Percentiles rank a stretch among this genome's conserved stretches.
phyloP scores from a whole-genome alignment of 2,329 filamentous ascomycete genomes.

The Biscogniauxia sp. region DNA sequence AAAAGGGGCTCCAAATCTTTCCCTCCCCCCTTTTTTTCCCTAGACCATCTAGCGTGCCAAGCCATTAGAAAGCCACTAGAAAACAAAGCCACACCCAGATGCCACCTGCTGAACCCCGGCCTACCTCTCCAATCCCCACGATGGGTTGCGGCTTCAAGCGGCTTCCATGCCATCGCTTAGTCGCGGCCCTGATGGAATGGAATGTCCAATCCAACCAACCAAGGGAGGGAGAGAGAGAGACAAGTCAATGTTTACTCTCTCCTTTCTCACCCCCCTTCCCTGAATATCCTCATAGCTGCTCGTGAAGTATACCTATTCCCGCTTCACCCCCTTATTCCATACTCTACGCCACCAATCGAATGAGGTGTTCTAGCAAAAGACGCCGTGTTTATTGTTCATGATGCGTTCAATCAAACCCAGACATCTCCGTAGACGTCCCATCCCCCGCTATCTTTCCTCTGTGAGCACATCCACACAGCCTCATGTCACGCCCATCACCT shows the following conservation, averaged over 20 bases:
- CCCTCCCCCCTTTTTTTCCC: conserved; percentile 5
- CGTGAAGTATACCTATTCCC: no score
- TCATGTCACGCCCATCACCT: conserved; percentile 57
- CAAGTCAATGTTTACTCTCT: no score
- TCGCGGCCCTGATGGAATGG: conserved; percentile 16
- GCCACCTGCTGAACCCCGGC: no score
- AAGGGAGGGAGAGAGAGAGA: no score
- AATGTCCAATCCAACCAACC: conserved; percentile 7
- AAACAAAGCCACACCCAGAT: neutral
- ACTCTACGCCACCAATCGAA: neutral
- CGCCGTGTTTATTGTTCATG: conserved; percentile 14
- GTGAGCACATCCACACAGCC: conserved; percentile 29
- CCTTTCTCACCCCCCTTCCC: no score
- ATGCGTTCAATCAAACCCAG: conserved; percentile 58
- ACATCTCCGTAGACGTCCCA: conserved; percentile 45
- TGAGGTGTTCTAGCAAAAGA: neutral
- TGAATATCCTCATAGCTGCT: no score
- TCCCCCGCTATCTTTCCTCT: conserved; percentile 39
- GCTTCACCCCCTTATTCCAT: neutral
- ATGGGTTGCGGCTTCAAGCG: conserved; percentile 15
- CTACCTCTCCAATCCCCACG: no score
- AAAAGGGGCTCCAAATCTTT: neutral
- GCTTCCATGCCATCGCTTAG: conserved; percentile 17
- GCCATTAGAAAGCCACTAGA: conserved; percentile 3
- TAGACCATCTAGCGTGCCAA: conserved; percentile 13